Evolutionary conservation across 306 rosid species (phyloP).

Genomic region (Casuarina glauca): DNA sequence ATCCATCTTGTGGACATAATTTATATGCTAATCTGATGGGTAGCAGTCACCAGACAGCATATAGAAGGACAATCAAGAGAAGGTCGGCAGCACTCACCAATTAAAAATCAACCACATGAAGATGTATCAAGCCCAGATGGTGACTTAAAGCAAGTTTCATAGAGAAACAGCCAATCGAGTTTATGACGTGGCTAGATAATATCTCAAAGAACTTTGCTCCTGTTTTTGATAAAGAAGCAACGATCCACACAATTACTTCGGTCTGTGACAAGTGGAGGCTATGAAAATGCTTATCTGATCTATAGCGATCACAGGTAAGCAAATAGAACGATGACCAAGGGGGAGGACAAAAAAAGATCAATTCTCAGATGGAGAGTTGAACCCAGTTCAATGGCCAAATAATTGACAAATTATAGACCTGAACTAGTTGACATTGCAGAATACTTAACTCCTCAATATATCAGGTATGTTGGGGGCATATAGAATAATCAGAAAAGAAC

Average conservation of each 20-base stretch:
- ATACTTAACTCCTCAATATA: not conserved
- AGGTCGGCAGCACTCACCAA: not conserved
- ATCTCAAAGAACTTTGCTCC: not conserved
- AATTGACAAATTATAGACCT: not conserved
- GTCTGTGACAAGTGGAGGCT: not conserved
- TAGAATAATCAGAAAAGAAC: not conserved
- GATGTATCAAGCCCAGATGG: not conserved
- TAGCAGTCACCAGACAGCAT: not conserved
- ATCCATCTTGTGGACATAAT: not conserved
- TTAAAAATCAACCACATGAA: slow-evolving; percentile 1
- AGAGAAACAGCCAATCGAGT: not conserved
- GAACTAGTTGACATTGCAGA: not conserved
- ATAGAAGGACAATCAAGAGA: not conserved
- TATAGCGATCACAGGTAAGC: not conserved
- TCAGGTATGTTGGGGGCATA: not conserved
- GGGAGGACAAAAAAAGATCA: not conserved
- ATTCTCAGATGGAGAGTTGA: not conserved
- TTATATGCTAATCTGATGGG: not conserved
- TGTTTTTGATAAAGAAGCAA: not conserved
- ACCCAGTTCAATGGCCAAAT: not conserved
- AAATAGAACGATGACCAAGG: not conserved
- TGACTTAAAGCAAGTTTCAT: not conserved
- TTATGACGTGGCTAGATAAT: not conserved
- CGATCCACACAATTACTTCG: not conserved
- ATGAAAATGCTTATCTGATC: slow-evolving; percentile 2